A percentile compares a stretch with the other conserved stretches of the same genome.
These are phyloP conservation scores for Hura crepitans DNA, from an alignment of 441 rosid genomes.

Conservation along the genomic window DNA sequence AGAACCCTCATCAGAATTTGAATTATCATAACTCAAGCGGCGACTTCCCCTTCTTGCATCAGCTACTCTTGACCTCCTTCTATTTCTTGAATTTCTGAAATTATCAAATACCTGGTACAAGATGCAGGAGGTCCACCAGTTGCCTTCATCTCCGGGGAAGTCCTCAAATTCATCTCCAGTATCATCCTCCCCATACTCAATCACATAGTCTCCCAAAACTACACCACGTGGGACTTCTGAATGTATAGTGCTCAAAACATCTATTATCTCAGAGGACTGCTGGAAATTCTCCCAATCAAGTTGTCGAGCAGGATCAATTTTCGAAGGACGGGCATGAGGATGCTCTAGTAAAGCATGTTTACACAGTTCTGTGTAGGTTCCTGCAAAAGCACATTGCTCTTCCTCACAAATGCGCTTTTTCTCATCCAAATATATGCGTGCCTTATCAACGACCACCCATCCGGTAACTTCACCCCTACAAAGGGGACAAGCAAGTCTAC, in stretches of 20 bases:
- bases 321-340: conserved; percentile 85
- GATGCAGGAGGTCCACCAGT: conserved; percentile 98
- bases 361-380: conserved; percentile 64
- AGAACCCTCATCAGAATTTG: conserved; percentile 91
- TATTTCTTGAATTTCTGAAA: conserved; percentile 77
- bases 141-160: conserved; percentile 68
- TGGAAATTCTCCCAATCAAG: conserved; percentile 98
- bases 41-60: conserved; percentile 74
- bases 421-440: conserved; percentile 61
- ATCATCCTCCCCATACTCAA: conserved; percentile 88
- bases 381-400: conserved; percentile 50
- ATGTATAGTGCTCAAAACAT: conserved; percentile 94
- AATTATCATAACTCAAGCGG: conserved; percentile 58
- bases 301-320: conserved; percentile 84
- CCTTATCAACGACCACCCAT: conserved; percentile 68
- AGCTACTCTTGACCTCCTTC: conserved; percentile 75
- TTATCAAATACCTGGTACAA: conserved; percentile 84
- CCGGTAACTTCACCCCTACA: conserved; percentile 95
- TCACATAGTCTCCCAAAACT: conserved; percentile 94
- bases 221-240: conserved; percentile 95
- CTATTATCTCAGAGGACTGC: conserved; percentile 93
- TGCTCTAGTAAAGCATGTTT: conserved; percentile 73
- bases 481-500: conserved; percentile 70
- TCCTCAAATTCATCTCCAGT: conserved; percentile 85
- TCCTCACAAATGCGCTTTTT: conserved; percentile 82